Evolutionary conservation across 2,329 filamentous ascomycete genomes (phyloP), one percentile per base, ranked within the genome.

Genomic region (Pseudogymnoascus sp.): DNA sequence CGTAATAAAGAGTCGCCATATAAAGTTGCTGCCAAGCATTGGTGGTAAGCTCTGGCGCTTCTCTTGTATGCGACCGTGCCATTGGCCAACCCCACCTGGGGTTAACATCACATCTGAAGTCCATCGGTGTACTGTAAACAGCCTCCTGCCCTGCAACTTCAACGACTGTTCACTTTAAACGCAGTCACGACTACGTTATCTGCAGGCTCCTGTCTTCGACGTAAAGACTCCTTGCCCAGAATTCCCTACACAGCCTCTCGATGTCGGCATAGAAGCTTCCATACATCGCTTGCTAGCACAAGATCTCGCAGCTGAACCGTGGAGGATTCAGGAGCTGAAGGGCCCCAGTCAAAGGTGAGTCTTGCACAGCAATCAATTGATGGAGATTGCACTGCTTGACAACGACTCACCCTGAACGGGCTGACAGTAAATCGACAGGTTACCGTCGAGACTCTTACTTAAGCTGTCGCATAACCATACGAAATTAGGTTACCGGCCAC

Each of bases 81-180:
- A 54, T 54, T 54, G 47, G 47, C 47, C 47, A 54, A 54, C 47
- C 47, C 28, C 47, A 54, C 47, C 47, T 54, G 47, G 47, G 47
- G 47, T 54, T 54, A 54, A 54, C 47, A 54, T 54, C 47, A 54
- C 47, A 54, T 54, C 47, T 54, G 47, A 54, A 54, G 28, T 18
- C 47, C 47, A 54, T 54, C 47, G 47, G 47, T 54, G 47, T 54
- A 54, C 25, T 54, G 47, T 54, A 54, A 54, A 54, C 28, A 54
- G 47, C 47, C 47, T 35, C 28, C 47, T 14, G 47, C 8, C 28
- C 47, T 33, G 28, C 47, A 54, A 54, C 47, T 54, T 16, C 47
- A 54, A 18, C 47, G 33, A 35, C 47, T 54, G 9, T 33, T 54
- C 47, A 35, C 47, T 54, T 35, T 20, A n/a, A 6, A 28, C 28